Evolutionary conservation across 768 basidiomycete species (phyloP), one percentile per base, ranked within the genome.

Genomic region (Tylopilus subfusipes): DNA sequence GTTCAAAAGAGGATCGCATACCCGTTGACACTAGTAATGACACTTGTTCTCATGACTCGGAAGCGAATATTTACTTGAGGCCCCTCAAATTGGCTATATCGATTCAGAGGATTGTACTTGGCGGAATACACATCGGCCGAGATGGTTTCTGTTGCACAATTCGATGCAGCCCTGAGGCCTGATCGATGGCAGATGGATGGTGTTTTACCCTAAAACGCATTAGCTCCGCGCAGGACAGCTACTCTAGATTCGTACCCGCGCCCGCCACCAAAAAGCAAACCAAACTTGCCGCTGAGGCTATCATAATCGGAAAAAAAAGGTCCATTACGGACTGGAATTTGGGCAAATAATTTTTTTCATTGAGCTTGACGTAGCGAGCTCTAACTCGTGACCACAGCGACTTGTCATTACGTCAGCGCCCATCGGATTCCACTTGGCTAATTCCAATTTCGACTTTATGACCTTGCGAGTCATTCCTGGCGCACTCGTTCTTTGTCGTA

Each of bases 351-450:
- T 18, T 4, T 62, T 61, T 62, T 50, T 45, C 14, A 19, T 34
- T 0, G 33, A 33, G 36, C 24, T 42, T 22, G 21, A 22, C 39
- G 21, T 40, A 40, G 9, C 39, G 39, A 40, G 39, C 11, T 19
- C 9, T 21, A 39, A 39, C 38, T 9, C 19, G 14, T 36, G 16
- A 36, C 25, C 25, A 3, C 16, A 19, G 9, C 16, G 30, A 19
- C 18, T 1, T 29, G 11, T 10, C 39, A 63, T 68, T 69, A 68
- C 52, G 52, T 68, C 63, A 68, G 65, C 68, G 1, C 0, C 1
- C 3, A 22, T 19, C 2, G 10, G 39, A 44, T n/a, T n/a, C n/a
- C 36, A 46, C 45, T 31, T 38, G 50, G 50, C 31, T 50, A 45
- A 33, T 48, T 54, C 46, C 31, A 19, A 34, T 57, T 55, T 54